Conservation (phyloP, 495 filamentous ascomycete species). For the Apiosordaria backusii region DNA sequence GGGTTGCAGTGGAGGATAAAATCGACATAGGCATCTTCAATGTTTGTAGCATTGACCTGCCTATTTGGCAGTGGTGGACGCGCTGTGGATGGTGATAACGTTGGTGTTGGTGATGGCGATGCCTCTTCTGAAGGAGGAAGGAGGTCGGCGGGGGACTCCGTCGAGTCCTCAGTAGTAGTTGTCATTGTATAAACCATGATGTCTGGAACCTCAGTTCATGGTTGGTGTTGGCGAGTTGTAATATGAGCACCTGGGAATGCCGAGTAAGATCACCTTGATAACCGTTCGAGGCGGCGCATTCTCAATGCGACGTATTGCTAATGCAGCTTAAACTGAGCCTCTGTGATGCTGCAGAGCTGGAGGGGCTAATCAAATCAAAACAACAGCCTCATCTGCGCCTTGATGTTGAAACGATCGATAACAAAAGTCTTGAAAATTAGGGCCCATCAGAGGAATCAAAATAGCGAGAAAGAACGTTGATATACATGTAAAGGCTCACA, state of each 20-base stretch:
- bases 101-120: not conserved
- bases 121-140: slow-evolving; percentile 19
- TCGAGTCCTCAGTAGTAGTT: slow-evolving; percentile 4
- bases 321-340: not conserved
- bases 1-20: slow-evolving; percentile 95
- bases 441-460: not conserved
- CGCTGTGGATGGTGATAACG: slow-evolving; percentile 9
- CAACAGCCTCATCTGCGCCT: not conserved
- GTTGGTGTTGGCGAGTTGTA: not conserved
- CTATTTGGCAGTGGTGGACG: slow-evolving; percentile 59
- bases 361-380: not conserved
- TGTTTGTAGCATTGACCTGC: slow-evolving; percentile 65
- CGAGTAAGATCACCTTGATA: not conserved
- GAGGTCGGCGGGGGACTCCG: not conserved
- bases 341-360: not conserved
- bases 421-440: not conserved
- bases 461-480: not conserved
- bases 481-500: not conserved
- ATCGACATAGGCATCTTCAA: slow-evolving; percentile 81
- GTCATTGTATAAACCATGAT: not conserved
- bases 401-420: not conserved
- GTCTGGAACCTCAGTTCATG: not conserved
- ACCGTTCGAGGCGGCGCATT: not conserved
- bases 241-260: not conserved
- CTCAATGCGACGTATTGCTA: slow-evolving; percentile 5